Evolutionary conservation across 768 basidiomycete species (phyloP), one percentile per base, ranked within the genome.

Genomic region (Hebeloma cylindrosporum): DNA sequence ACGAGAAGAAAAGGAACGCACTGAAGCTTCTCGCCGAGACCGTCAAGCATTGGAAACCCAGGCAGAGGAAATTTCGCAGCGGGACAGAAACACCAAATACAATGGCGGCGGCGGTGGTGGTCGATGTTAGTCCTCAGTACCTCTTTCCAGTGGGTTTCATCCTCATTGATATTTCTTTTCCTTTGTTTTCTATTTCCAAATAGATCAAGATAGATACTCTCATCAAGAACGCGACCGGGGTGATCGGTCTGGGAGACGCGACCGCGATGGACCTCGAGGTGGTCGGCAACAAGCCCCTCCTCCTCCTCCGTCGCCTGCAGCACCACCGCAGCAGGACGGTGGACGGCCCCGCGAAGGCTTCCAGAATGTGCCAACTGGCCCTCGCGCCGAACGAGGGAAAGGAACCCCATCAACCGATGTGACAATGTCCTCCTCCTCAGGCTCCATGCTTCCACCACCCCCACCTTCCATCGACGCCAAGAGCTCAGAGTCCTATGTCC

Each of bases 301-400:
- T 48, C 39, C 64, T 47, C 23, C 64, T 4, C 18, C 34, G 33
- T 36, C 61, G 7, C 36, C 57, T 51, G n/a, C n/a, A n/a, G n/a
- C n/a, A n/a, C n/a, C n/a, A n/a, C n/a, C n/a, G n/a, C n/a, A n/a
- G n/a, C 40, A 66, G 51, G 63, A 64, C 59, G 57, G 65, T 46
- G 64, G 67, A 29, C 58, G 58, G 20, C 53, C 60, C 36, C 70
- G 73, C 41, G 65, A 68, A 20, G 71, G 72, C 1, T 86, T 75
- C 60, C 77, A 82, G 55, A 85, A 85, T 48, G 75, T 90, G 7
- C 93, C 93, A 3, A 88, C 88, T 3, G 93, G 83, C 4, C 91
- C 93, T 47, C 85, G 90, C 25, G 88, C 88, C 27, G 85, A 85
- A 52, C 77, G 88, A 16, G 61, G 68, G 43, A 83, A 79, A 52